Base-by-base conservation (phyloP, 2,329 filamentous ascomycete species). In the Fonsecaea multimorphosa region DNA sequence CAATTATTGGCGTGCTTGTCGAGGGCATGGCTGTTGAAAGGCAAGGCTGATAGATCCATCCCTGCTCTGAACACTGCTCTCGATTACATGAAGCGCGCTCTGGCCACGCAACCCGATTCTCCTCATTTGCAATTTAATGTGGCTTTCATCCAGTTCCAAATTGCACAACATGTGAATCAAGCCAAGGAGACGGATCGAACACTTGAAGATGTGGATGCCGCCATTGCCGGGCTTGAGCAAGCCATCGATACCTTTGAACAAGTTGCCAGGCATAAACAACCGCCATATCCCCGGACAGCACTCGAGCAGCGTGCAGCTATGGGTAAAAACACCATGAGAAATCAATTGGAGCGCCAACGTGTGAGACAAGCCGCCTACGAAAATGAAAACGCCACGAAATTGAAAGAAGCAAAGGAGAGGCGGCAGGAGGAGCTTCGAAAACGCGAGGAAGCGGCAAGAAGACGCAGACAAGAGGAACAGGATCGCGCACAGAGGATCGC, bases 121-220 rank as follows among this genome's bases (percentile, higher is more conserved):
- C 85, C 93, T 32, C 92, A 97, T 78, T 92, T 95, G 78, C 92
- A 95, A 77, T 99, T 99, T 85, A 99, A 99, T 74, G 91, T 99
- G 31, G 95, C 95, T 0, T 99, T 97, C 75, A 92, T 98, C 31
- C 95, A 98, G 76, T 96, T 97, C 68, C 93, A 97, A 77, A 88
- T 98, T 61, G 94, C 94, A 22, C 90, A 90, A 53, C 87, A 91
- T 32, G 88, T 97, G 61, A 89, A 92, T 77, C 84, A 82, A 38
- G 82, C 97, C 61, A 83, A 86, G 4, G 92, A 97, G 75, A 86
- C 86, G 5, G 88, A 93, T 74, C 89, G 93, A 58, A 91, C 90
- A 0, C 83, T 94, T 2, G 85, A 86, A 66, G 93, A 98, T 73
- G 87, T 99, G 7, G 86, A 96, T 74, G 86, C 89, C 61, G 93